A percentile compares a stretch with the other conserved stretches of the same genome.
phyloP scores from a whole-genome alignment of 2,329 filamentous ascomycete species.

The Apiospora sp. region DNA sequence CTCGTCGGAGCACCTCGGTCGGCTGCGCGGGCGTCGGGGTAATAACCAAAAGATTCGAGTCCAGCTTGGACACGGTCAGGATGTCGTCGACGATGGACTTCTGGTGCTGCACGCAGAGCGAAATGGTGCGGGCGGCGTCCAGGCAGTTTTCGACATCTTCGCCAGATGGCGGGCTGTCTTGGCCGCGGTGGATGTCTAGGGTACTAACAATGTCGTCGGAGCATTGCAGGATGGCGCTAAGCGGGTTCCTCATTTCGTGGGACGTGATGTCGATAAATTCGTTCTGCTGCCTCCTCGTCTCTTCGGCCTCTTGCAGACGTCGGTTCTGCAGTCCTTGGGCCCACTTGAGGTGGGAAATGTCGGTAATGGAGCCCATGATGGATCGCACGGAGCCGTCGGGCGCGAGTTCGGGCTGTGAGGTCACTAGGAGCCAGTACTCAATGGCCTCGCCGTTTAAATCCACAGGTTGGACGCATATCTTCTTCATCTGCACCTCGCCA shows the following conservation, averaged over 20 bases:
- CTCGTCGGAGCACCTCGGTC: slow-evolving; percentile 58
- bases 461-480: slow-evolving; percentile 39
- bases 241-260: slow-evolving; percentile 62
- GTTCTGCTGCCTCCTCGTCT: slow-evolving; percentile 58
- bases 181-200: slow-evolving; percentile 34
- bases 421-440: slow-evolving; percentile 53
- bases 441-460: slow-evolving; percentile 48
- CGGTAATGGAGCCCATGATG: slow-evolving; percentile 51
- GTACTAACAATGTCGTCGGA: slow-evolving; percentile 58
- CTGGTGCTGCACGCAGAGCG: slow-evolving; percentile 64
- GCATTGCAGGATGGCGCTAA: slow-evolving; percentile 64
- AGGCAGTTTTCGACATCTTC: slow-evolving; percentile 56
- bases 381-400: slow-evolving; percentile 45
- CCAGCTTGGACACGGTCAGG: slow-evolving; percentile 59
- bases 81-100: slow-evolving; percentile 60
- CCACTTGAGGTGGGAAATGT: slow-evolving; percentile 54
- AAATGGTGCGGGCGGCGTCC: slow-evolving; percentile 64
- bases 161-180: slow-evolving; percentile 33
- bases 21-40: slow-evolving; percentile 63
- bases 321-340: slow-evolving; percentile 48
- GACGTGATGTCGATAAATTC: slow-evolving; percentile 62
- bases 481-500: slow-evolving; percentile 52
- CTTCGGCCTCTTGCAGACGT: slow-evolving; percentile 47
- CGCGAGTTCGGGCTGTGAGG: slow-evolving; percentile 44
- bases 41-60: slow-evolving; percentile 62